Evolutionary conservation across 2,329 filamentous ascomycete species (phyloP).

Genomic region (Myrmaecium sp.): DNA sequence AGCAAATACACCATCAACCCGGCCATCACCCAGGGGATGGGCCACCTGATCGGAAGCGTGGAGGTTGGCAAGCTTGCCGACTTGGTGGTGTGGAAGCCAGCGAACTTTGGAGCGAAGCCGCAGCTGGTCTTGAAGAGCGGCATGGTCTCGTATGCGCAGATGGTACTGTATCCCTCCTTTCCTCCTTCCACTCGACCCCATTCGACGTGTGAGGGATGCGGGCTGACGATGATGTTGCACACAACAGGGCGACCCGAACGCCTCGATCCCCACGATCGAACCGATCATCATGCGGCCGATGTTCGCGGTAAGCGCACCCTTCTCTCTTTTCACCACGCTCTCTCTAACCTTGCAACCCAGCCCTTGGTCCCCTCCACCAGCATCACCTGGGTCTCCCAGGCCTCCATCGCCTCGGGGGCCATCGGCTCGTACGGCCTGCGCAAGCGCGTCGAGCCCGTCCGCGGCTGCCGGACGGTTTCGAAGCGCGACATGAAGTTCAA

Average conservation of each 20-base stretch:
- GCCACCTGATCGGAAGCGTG: conserved; percentile 68
- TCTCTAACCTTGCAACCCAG: conserved; percentile 52
- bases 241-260: conserved; percentile 30
- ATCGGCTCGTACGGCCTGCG: conserved; percentile 57
- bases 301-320: conserved; percentile 61
- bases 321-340: conserved; percentile 67
- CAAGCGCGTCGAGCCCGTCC: conserved; percentile 68
- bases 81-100: conserved; percentile 71
- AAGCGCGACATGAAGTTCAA: conserved; percentile 91
- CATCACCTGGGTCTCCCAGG: conserved; percentile 68
- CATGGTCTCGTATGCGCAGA: conserved; percentile 65
- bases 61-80: conserved; percentile 86
- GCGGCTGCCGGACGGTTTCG: conserved; percentile 53
- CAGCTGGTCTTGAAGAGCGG: conserved; percentile 70
- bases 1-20: conserved; percentile 96
- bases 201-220: background rate
- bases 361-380: conserved; percentile 53
- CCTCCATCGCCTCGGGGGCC: conserved; percentile 48
- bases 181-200: conserved; percentile 3
- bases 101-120: conserved; percentile 78
- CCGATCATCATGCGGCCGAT: conserved; percentile 71
- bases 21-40: conserved; percentile 78
- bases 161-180: conserved; percentile 38
- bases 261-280: conserved; percentile 65
- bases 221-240: background rate